Evolutionary conservation across 305 asterid species (phyloP).

Genomic region (Andrographis paniculata): DNA sequence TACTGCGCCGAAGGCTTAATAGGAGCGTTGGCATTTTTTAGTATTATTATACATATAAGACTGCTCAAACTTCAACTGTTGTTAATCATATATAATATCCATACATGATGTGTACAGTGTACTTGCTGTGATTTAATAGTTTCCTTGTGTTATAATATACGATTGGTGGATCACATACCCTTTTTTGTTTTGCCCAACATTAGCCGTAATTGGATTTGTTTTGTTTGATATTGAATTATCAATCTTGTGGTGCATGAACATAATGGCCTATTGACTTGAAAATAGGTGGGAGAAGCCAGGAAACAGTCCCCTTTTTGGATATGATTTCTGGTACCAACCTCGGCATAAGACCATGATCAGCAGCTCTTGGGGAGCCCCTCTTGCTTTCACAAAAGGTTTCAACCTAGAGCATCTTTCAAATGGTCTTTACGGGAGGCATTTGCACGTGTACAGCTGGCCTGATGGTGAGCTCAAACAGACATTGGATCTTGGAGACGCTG

Average conservation of each 20-base stretch:
- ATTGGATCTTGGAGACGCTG: slow-evolving; percentile 84
- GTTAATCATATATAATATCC: too few relatives aligned
- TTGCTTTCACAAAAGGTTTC: slow-evolving; percentile 87
- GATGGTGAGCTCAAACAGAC: slow-evolving; percentile 89
- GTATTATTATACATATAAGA: too few relatives aligned
- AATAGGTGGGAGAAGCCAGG: slow-evolving; percentile 98
- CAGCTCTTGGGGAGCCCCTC: slow-evolving; percentile 94
- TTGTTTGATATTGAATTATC: too few relatives aligned
- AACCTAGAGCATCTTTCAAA: slow-evolving; percentile 76
- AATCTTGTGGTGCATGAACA: too few relatives aligned
- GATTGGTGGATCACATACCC: too few relatives aligned
- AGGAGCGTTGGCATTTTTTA: too few relatives aligned
- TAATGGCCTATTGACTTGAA: neutral
- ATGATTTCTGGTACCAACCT: slow-evolving; percentile 98
- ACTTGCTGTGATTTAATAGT: too few relatives aligned
- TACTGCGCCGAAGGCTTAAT: neutral
- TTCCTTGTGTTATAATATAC: too few relatives aligned
- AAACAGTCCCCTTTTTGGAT: slow-evolving; percentile 81
- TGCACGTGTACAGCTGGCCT: slow-evolving; percentile 95
- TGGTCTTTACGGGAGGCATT: slow-evolving; percentile 86
- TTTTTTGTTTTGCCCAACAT: too few relatives aligned
- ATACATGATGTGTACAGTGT: too few relatives aligned
- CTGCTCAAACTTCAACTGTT: too few relatives aligned
- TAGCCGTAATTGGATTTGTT: too few relatives aligned
- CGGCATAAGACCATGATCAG: slow-evolving; percentile 97